A percentile compares a stretch with the other conserved stretches of the same genome.
Evolutionary conservation across 2,329 filamentous ascomycete genomes (phyloP).

Genomic region (Chalara sp.): DNA sequence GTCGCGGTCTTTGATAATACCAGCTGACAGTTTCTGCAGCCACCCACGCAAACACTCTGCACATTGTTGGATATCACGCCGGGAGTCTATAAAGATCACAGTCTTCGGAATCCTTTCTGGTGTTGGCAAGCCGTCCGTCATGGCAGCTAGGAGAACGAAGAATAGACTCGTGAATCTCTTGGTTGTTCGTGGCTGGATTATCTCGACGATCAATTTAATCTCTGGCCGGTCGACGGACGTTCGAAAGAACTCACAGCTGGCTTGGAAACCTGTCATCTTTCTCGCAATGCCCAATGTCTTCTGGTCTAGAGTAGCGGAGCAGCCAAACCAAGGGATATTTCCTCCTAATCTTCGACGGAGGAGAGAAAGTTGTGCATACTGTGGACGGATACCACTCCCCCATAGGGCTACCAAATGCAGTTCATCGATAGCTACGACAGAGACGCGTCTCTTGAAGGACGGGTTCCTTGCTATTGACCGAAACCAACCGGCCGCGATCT

Average conservation of each 20-base stretch:
- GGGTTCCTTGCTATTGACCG: conserved; percentile 1
- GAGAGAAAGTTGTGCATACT: conserved; percentile 6
- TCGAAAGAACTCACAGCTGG: conserved; percentile 4
- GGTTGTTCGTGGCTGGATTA: conserved; percentile 1
- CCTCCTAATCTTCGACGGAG: conserved; percentile 3
- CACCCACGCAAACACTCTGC: not conserved
- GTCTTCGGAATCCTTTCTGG: not conserved
- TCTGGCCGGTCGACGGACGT: conserved; percentile 3
- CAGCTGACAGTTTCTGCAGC: not conserved
- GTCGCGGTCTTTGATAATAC: not conserved
- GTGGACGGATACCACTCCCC: conserved; percentile 1
- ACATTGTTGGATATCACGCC: not conserved
- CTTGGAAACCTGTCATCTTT: conserved; percentile 5
- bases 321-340: conserved; percentile 2
- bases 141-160: not conserved
- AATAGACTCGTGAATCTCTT: not conserved
- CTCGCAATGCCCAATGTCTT: not conserved
- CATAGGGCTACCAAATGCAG: not conserved
- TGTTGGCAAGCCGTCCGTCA: not conserved
- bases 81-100: not conserved
- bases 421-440: not conserved
- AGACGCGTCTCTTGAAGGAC: conserved; percentile 1
- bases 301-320: conserved; percentile 3
- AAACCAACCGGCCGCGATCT: conserved; percentile 2
- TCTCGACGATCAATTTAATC: conserved; percentile 3